These are phyloP conservation scores for Neurospora sp. DNA, from an alignment of 495 filamentous ascomycete genomes.

Conservation along the genomic window DNA sequence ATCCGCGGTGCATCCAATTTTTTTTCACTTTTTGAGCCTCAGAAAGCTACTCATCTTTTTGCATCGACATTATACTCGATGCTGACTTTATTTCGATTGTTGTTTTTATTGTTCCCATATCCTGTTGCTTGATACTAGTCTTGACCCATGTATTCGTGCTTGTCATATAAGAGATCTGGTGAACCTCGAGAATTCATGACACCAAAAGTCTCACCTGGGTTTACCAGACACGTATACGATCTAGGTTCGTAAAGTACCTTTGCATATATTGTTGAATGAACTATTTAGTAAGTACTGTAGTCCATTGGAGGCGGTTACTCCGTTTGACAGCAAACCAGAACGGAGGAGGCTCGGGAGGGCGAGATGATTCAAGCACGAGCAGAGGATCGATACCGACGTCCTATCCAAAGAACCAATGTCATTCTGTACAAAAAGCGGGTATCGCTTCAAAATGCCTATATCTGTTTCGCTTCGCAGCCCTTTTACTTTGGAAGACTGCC, in stretches of 20 bases:
- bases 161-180: background rate
- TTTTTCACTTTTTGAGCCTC: background rate
- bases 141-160: background rate
- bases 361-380: background rate
- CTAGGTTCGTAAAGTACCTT: background rate
- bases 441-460: background rate
- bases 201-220: background rate
- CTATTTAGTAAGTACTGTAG: background rate
- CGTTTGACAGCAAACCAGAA: background rate
- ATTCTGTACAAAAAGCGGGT: background rate
- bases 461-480: background rate
- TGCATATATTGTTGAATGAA: background rate
- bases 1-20: conserved; percentile 7
- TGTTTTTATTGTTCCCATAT: background rate
- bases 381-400: background rate
- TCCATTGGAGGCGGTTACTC: background rate
- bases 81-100: background rate
- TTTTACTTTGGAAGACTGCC: background rate
- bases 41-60: background rate
- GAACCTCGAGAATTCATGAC: background rate
- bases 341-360: background rate
- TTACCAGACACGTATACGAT: background rate
- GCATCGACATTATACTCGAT: background rate
- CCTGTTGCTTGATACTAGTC: background rate
- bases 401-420: background rate